phyloP scores from a whole-genome alignment of 2,329 filamentous ascomycete species.

The Clonostachys byssicola region DNA sequence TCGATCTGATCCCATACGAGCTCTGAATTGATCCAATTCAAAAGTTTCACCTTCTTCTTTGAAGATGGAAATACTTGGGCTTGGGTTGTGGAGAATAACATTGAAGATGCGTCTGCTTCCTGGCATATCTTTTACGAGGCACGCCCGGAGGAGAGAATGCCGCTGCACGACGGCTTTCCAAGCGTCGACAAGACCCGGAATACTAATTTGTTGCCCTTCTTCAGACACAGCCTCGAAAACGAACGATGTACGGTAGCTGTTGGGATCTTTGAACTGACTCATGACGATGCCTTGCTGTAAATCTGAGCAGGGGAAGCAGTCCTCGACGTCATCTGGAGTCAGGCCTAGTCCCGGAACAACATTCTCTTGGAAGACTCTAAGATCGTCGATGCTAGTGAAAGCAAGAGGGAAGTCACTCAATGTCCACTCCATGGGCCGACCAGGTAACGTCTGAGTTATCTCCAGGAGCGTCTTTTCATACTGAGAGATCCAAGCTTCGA shows the following conservation, averaged over 20 bases:
- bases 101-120: conserved; percentile 3
- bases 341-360: background rate
- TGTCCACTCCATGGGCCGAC: conserved; percentile 30
- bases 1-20: too few relatives aligned
- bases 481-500: conserved; percentile 33
- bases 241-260: conserved; percentile 12
- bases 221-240: conserved; percentile 1
- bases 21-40: too few relatives aligned
- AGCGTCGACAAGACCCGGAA: background rate
- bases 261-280: conserved; percentile 12
- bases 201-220: too few relatives aligned
- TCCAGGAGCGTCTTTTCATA: conserved; percentile 35
- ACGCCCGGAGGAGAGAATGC: conserved; percentile 7
- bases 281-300: conserved; percentile 23
- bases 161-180: conserved; percentile 6
- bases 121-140: conserved; percentile 4
- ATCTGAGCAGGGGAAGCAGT: conserved; percentile 20
- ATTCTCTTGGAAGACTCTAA: conserved; percentile 2
- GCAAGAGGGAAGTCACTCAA: conserved; percentile 36
- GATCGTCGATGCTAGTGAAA: conserved; percentile 27
- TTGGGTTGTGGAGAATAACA: background rate
- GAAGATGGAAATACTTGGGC: too few relatives aligned
- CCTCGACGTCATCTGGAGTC: conserved; percentile 9
- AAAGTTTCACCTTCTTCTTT: too few relatives aligned
- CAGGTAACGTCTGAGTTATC: conserved; percentile 27